Evolutionary conservation across 129 eudicot genomes (phyloP), one percentile per base, ranked within the genome.

Genomic region (Apium graveolens): DNA sequence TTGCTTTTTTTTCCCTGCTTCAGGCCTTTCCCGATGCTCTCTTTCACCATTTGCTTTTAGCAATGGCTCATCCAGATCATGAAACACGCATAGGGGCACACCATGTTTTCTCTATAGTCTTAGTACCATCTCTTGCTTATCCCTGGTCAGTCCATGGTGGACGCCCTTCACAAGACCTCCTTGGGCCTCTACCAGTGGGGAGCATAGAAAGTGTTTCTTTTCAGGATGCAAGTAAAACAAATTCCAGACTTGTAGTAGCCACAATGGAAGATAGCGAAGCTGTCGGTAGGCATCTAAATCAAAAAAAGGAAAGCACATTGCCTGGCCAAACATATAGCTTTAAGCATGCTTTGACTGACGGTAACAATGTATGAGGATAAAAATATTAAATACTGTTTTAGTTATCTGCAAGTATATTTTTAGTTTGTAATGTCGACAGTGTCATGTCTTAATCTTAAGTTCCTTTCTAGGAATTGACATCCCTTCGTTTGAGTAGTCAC

Each of bases 11-110:
- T 57, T n/a, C n/a, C 48, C 81, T 74, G 80, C 43, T 78, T 62
- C 87, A 92, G 97, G 89, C 90, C 14, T 90, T 90, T 80, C 97
- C 97, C 14, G 97, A 92, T 86, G 91, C 87, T 76, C 90, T 92
- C 32, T 92, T 92, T 84, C 97, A 89, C 83, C 97, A 92, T 77
- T 83, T 92, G 82, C 88, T 92, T 41, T 76, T 92, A 72, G 96
- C 93, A 76, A 92, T 92, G 97, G 92, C 90, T 37, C 97, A 92
- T 77, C 89, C 92, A 46, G 96, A 92, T 82, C 79, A 78, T 75
- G 97, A 92, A 82, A 88, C 97, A 76, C 91, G 97, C 63, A 80
- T 84, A 76, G 86, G 82, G 77, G 96, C 96, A 74, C 92, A 92
- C 82, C 90, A 69, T 69, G 81, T 90, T 7, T 86, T 90, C 80